Percentiles rank a stretch among this genome's conserved stretches.
phyloP scores from a whole-genome alignment of 495 filamentous ascomycete genomes.

The Podospora conica region DNA sequence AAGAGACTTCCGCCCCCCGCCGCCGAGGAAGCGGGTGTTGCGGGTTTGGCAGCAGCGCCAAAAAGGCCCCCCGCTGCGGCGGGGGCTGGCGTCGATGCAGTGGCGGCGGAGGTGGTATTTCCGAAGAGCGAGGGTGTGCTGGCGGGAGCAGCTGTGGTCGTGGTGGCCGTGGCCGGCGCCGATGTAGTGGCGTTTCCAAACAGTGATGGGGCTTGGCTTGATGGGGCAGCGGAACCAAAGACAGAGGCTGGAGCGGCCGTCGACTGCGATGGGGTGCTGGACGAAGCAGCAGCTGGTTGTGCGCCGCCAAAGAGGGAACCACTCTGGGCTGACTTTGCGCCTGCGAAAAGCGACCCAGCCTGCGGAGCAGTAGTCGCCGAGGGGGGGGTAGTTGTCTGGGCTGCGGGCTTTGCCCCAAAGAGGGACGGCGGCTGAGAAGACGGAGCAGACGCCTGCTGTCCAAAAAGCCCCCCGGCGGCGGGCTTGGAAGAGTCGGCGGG shows the following conservation, averaged over 20 bases:
- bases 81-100: neutral
- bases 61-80: constrained; percentile 1
- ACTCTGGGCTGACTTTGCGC: neutral
- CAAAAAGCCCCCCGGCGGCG: constrained; percentile 13
- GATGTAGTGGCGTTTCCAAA: neutral
- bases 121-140: neutral
- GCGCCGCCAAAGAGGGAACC: neutral
- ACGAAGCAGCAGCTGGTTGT: neutral
- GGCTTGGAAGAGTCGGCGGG: constrained; percentile 23
- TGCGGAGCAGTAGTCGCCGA: neutral
- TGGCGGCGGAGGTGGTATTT: constrained; percentile 1
- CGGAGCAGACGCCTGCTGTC: constrained; percentile 4
- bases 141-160: neutral
- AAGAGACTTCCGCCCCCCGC: neutral
- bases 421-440: neutral
- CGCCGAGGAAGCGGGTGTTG: constrained; percentile 10
- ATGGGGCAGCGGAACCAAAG: neutral
- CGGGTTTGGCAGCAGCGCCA: neutral
- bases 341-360: neutral
- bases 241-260: neutral
- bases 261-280: neutral
- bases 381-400: neutral
- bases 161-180: neutral
- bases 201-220: neutral
- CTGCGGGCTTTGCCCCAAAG: neutral